Evolutionary conservation across 208 protist genomes (phyloP).

Genomic region (Blechomonas ayalai): DNA sequence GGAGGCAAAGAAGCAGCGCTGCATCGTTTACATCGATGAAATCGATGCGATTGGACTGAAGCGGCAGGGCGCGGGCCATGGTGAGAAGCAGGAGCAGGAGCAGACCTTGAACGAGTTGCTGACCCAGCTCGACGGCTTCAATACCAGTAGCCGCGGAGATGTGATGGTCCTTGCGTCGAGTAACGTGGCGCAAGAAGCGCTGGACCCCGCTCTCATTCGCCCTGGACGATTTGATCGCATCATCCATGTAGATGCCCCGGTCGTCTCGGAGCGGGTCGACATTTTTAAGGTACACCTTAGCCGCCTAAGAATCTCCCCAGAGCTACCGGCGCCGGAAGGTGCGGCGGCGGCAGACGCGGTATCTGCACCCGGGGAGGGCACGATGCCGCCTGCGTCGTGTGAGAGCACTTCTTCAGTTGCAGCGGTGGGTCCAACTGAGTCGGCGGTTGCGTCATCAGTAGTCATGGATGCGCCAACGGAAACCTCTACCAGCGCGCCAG

Average conservation of each 20-base stretch:
- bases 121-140: constrained; percentile 96
- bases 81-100: constrained; percentile 93
- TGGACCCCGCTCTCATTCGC: constrained; percentile 89
- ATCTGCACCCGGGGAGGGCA: background rate
- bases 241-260: constrained; percentile 88
- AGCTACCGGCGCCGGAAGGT: background rate
- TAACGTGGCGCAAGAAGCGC: constrained; percentile 89
- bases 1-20: constrained; percentile 90
- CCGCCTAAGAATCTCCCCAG: constrained; percentile 52
- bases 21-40: constrained; percentile 98
- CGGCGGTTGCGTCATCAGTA: background rate
- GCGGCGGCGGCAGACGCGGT: background rate
- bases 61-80: constrained; percentile 46
- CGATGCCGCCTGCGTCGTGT: background rate
- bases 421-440: background rate
- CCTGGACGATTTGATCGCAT: constrained; percentile 94
- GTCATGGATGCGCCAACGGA: too few relatives aligned
- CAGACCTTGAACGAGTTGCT: constrained; percentile 97
- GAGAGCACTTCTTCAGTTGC: background rate
- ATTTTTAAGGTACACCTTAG: constrained; percentile 95
- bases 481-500: background rate
- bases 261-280: constrained; percentile 90
- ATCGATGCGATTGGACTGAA: constrained; percentile 96
- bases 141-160: constrained; percentile 39
- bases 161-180: constrained; percentile 96